phyloP scores from a whole-genome alignment of 148 eudicot species.

The Rhododendron ferrugineum region DNA sequence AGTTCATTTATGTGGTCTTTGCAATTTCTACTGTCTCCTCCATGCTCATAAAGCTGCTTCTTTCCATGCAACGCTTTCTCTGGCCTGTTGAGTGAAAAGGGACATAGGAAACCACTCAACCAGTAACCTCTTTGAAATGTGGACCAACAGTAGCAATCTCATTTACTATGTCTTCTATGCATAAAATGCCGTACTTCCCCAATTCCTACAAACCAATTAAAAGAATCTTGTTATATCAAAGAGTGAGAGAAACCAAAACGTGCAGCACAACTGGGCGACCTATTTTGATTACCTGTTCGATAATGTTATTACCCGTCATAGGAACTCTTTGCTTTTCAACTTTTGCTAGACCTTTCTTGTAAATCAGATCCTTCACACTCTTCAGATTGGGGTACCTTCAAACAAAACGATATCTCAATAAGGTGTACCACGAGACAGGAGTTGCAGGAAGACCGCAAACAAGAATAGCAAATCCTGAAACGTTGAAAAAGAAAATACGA shows the following conservation, averaged over 20 bases:
- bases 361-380: slow-evolving; percentile 75
- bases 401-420: background rate
- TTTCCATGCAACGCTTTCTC: slow-evolving; percentile 54
- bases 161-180: slow-evolving; percentile 74
- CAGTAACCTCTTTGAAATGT: slow-evolving; percentile 54
- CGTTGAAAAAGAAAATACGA: background rate
- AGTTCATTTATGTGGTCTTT: slow-evolving; percentile 64
- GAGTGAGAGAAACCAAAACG: background rate
- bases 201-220: slow-evolving; percentile 37
- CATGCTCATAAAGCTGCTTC: slow-evolving; percentile 50
- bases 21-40: slow-evolving; percentile 80
- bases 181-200: slow-evolving; percentile 55
- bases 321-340: slow-evolving; percentile 59
- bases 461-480: background rate
- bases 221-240: background rate
- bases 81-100: slow-evolving; percentile 58
- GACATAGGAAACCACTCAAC: slow-evolving; percentile 57
- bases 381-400: slow-evolving; percentile 41
- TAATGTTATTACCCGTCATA: slow-evolving; percentile 66
- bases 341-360: slow-evolving; percentile 64
- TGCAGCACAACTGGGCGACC: background rate
- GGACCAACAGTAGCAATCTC: slow-evolving; percentile 69
- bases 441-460: background rate
- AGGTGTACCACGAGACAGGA: background rate
- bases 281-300: slow-evolving; percentile 57